Evolutionary conservation across 306 rosid species (phyloP).

Genomic region (Acmispon strigosus): DNA sequence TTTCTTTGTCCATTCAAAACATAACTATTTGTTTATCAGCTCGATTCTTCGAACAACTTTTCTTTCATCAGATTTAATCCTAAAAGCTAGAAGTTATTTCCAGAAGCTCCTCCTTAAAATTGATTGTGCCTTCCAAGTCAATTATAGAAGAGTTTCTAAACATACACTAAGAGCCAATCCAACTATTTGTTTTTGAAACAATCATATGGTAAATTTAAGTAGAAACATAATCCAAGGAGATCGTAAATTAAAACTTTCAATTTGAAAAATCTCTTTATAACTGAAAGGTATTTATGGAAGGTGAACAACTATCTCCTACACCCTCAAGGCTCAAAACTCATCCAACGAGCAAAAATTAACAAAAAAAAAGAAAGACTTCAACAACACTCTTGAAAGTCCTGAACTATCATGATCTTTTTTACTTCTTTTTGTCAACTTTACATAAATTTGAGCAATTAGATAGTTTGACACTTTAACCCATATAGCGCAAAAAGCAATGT

Average conservation of each 20-base stretch:
- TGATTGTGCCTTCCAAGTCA: no score
- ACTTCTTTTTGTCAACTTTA: background rate
- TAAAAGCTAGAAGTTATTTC: no score
- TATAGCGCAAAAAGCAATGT: background rate
- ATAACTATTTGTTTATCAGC: no score
- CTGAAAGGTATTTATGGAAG: background rate
- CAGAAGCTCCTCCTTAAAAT: no score
- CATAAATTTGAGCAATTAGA: background rate
- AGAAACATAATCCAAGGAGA: background rate
- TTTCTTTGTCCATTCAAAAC: background rate
- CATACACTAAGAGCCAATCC: background rate
- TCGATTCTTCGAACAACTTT: no score
- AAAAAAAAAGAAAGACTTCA: background rate
- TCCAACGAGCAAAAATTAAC: background rate
- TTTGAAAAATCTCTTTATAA: background rate
- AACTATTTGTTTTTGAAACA: background rate
- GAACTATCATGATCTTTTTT: constrained; percentile 2
- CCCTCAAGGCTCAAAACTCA: background rate
- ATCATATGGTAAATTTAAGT: background rate
- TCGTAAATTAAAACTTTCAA: no score
- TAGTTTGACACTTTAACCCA: background rate
- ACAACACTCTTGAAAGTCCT: no score
- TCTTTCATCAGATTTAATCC: no score
- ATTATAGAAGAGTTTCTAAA: no score
- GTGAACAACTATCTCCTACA: background rate